Percentiles rank a stretch among this genome's conserved stretches.
phyloP scores from a whole-genome alignment of 2,329 filamentous ascomycete species.

The Blastomyces parvus region DNA sequence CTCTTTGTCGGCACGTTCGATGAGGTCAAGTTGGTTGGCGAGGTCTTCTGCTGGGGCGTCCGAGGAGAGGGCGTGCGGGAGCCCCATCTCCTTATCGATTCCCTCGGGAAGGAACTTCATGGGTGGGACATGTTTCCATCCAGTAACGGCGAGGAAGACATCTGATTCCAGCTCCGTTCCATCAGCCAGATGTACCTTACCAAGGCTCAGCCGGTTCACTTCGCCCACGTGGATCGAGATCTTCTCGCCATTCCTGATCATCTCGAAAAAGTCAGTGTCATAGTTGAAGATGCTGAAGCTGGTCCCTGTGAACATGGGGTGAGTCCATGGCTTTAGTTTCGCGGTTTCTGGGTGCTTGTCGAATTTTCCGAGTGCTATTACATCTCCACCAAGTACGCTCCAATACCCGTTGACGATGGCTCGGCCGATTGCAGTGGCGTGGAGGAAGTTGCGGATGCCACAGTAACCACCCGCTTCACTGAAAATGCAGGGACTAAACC shows the following conservation, averaged over 20 bases:
- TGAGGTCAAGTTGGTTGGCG: constrained; percentile 13
- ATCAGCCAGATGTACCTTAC: constrained; percentile 41
- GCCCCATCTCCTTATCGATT: constrained; percentile 38
- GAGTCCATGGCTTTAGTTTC: constrained; percentile 40
- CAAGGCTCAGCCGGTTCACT: constrained; percentile 40
- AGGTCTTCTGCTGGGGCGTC: constrained; percentile 30
- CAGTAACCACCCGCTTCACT: constrained; percentile 55
- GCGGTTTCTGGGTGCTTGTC: constrained; percentile 36
- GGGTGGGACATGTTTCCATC: constrained; percentile 45
- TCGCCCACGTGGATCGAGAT: constrained; percentile 49
- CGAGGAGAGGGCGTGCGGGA: constrained; percentile 29
- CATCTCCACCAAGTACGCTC: constrained; percentile 41
- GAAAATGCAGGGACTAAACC: constrained; percentile 68
- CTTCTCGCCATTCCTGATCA: constrained; percentile 45
- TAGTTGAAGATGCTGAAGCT: constrained; percentile 55
- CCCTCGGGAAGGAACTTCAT: constrained; percentile 41
- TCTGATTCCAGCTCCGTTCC: constrained; percentile 40
- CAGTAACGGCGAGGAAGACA: constrained; percentile 47
- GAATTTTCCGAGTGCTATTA: constrained; percentile 40
- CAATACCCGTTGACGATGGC: constrained; percentile 45
- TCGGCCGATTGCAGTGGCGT: constrained; percentile 39
- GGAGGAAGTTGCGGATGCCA: constrained; percentile 35
- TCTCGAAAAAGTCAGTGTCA: constrained; percentile 46
- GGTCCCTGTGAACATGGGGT: constrained; percentile 46
- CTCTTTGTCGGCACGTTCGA: constrained; percentile 35